These are phyloP conservation scores for Taphrina sp. DNA, from an alignment of 1,139 yeast genomes.

Conservation along the genomic window DNA sequence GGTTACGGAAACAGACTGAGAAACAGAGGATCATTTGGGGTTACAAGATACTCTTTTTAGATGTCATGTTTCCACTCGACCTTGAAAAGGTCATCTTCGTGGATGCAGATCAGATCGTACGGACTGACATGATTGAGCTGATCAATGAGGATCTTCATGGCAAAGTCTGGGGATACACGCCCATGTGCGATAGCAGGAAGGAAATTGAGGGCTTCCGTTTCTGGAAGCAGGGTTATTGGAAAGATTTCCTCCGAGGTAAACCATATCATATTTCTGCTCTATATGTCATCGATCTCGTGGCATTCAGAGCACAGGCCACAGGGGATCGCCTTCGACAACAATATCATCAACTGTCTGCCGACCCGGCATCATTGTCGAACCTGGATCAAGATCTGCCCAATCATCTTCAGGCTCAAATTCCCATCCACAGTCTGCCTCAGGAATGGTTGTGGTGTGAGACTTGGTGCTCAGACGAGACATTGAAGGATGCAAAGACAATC, in stretches of 20 bases:
- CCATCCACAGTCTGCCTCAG: slow-evolving; percentile 70
- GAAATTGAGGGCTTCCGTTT: slow-evolving; percentile 86
- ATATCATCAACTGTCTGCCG: slow-evolving; percentile 77
- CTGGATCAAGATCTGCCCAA: slow-evolving; percentile 92
- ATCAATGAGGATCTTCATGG: slow-evolving; percentile 66
- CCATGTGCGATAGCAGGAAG: slow-evolving; percentile 78
- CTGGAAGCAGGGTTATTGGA: slow-evolving; percentile 96
- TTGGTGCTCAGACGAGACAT: slow-evolving; percentile 73
- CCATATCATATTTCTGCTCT: slow-evolving; percentile 78
- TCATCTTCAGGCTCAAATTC: slow-evolving; percentile 66
- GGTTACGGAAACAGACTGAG: slow-evolving; percentile 76
- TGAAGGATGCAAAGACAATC: slow-evolving; percentile 66
- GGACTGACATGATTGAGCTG: slow-evolving; percentile 69
- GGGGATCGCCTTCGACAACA: slow-evolving; percentile 84
- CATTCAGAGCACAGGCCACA: slow-evolving; percentile 62
- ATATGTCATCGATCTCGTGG: slow-evolving; percentile 71
- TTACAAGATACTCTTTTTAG: slow-evolving; percentile 78
- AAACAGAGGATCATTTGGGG: slow-evolving; percentile 84
- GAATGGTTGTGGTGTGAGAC: slow-evolving; percentile 95
- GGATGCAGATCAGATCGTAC: slow-evolving; percentile 77
- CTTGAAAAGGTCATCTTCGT: slow-evolving; percentile 75
- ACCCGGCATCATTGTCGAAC: slow-evolving; percentile 73
- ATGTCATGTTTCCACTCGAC: slow-evolving; percentile 78
- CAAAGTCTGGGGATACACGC: slow-evolving; percentile 80
- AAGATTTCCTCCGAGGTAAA: slow-evolving; percentile 55